These are phyloP conservation scores for Xylaria sp. DNA, from an alignment of 2,329 filamentous ascomycete genomes.

Conservation along the genomic window DNA sequence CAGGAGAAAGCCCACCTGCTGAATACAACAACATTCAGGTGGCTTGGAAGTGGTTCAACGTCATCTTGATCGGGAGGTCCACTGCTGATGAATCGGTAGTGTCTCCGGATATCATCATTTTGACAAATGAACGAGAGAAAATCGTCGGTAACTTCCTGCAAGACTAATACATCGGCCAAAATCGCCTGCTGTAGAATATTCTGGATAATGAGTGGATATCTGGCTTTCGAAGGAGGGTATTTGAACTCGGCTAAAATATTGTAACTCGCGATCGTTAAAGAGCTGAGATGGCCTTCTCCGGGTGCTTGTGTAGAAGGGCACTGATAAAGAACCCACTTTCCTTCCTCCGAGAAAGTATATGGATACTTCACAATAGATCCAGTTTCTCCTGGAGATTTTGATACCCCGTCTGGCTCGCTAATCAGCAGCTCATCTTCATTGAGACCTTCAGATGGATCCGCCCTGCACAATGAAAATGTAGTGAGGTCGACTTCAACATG, in stretches of 20 bases:
- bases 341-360: slow-evolving; percentile 36
- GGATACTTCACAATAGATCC: slow-evolving; percentile 31
- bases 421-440: slow-evolving; percentile 26
- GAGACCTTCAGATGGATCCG: slow-evolving; percentile 31
- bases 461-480: slow-evolving; percentile 35
- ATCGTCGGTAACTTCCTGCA: slow-evolving; percentile 73
- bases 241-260: slow-evolving; percentile 64
- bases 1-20: slow-evolving; percentile 66
- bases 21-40: slow-evolving; percentile 69
- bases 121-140: slow-evolving; percentile 67
- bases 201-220: slow-evolving; percentile 56
- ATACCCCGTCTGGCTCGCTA: neutral
- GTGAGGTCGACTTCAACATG: slow-evolving; percentile 50
- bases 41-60: slow-evolving; percentile 65
- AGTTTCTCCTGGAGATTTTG: neutral
- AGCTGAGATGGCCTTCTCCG: slow-evolving; percentile 21
- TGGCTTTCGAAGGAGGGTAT: slow-evolving; percentile 54
- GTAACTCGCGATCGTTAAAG: slow-evolving; percentile 58
- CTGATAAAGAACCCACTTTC: slow-evolving; percentile 39
- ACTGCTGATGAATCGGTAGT: slow-evolving; percentile 67
- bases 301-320: neutral
- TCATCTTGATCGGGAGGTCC: slow-evolving; percentile 63
- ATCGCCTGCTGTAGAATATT: slow-evolving; percentile 57
- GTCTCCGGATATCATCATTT: slow-evolving; percentile 55
- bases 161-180: slow-evolving; percentile 59